Percentiles rank a stretch among this genome's conserved stretches.
phyloP scores from a whole-genome alignment of 148 eudicot genomes.

The Diospyros kaki region DNA sequence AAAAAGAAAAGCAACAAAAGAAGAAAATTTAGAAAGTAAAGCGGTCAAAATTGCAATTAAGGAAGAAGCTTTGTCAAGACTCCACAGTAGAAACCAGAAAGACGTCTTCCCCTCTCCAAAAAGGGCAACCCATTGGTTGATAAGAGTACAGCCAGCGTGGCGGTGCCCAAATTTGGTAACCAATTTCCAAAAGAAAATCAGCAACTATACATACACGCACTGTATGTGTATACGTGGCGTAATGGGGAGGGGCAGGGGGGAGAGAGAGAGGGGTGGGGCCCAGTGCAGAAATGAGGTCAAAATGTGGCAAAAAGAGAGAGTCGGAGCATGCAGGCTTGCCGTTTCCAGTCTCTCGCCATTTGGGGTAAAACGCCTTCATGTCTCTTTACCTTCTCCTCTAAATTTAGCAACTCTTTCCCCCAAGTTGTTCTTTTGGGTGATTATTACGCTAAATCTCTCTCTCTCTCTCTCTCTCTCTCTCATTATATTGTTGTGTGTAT shows the following conservation, averaged over 20 bases:
- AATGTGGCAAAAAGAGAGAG: slow-evolving; percentile 36
- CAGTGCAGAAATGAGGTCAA: slow-evolving; percentile 17
- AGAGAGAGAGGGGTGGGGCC: slow-evolving; percentile 6
- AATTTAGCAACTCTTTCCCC: slow-evolving; percentile 34
- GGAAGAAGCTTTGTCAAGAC: slow-evolving; percentile 2
- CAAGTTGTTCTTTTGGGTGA: slow-evolving; percentile 8
- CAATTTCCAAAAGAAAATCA: neutral
- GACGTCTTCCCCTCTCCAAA: neutral
- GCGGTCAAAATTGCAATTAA: neutral
- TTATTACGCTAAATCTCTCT: no score
- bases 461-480: no score
- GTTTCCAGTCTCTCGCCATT: slow-evolving; percentile 57
- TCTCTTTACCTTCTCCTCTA: slow-evolving; percentile 36
- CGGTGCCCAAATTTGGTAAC: neutral
- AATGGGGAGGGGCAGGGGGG: neutral
- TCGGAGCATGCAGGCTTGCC: slow-evolving; percentile 72
- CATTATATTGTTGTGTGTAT: no score
- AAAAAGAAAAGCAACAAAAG: neutral
- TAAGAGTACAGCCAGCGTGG: neutral
- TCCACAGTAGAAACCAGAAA: slow-evolving; percentile 7
- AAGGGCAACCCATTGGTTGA: neutral
- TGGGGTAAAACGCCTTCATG: slow-evolving; percentile 27
- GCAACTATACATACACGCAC: neutral
- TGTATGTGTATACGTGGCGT: neutral
- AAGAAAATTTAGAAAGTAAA: neutral